A percentile compares a stretch with the other conserved stretches of the same genome.
These are phyloP conservation scores for Ustilago vetiveriae DNA, from an alignment of 1,284 basidiomycete genomes.

Conservation along the genomic window DNA sequence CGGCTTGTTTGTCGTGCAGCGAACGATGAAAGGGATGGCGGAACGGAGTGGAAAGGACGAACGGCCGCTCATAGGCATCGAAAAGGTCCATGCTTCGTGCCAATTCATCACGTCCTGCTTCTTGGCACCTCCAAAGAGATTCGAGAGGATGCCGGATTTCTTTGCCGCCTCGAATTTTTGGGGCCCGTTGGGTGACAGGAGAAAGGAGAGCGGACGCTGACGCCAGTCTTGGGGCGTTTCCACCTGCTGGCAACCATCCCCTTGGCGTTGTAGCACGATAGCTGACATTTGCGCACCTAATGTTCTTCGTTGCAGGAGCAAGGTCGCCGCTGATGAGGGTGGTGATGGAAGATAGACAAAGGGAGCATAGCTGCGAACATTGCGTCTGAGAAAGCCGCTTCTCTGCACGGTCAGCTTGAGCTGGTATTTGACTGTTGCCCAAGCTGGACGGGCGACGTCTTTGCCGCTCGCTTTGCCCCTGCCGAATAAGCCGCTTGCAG, in stretches of 20 bases:
- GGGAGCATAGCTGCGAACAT: conserved; percentile 57
- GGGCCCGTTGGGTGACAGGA: conserved; percentile 16
- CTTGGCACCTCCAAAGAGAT: conserved; percentile 18
- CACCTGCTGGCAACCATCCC: conserved; percentile 23
- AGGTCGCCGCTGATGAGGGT: conserved; percentile 12
- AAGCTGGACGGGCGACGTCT: conserved; percentile 21
- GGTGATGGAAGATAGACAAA: conserved; percentile 62
- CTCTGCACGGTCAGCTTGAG: conserved; percentile 59
- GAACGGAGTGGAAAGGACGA: conserved; percentile 46
- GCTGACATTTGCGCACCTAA: conserved; percentile 38
- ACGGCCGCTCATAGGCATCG: conserved; percentile 34
- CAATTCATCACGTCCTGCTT: conserved; percentile 12
- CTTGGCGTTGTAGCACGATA: conserved; percentile 22
- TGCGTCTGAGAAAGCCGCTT: conserved; percentile 53
- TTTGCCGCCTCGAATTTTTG: conserved; percentile 20
- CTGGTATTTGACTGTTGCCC: conserved; percentile 62
- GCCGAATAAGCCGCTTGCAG: conserved; percentile 29
- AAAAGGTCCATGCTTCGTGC: conserved; percentile 45
- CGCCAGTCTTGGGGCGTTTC: conserved; percentile 27
- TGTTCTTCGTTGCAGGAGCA: conserved; percentile 34
- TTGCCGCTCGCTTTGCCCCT: conserved; percentile 14
- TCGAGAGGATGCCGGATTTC: conserved; percentile 22
- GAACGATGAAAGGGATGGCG: conserved; percentile 47
- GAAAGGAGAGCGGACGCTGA: conserved; percentile 16
- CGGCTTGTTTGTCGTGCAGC: conserved; percentile 32